Percentiles rank a stretch among this genome's conserved stretches.
Conservation (phyloP, 2,329 filamentous ascomycete genomes). For the Aspergillus tanneri region DNA sequence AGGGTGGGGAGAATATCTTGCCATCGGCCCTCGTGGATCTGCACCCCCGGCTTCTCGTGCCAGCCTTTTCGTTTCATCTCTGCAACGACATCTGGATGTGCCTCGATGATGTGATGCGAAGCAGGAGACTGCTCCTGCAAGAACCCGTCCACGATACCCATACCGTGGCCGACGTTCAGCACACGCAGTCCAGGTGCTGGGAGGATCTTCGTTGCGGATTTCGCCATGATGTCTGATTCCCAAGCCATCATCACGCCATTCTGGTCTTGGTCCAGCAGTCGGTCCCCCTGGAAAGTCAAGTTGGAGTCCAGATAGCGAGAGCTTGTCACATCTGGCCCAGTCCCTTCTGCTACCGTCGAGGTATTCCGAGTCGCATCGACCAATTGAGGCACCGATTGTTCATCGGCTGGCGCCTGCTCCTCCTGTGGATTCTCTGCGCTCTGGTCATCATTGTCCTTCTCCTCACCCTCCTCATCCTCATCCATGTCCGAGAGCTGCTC, state of each 20-base stretch:
- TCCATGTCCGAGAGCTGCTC: slow-evolving; percentile 61
- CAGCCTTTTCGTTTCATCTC: slow-evolving; percentile 68
- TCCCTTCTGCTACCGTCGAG: slow-evolving; percentile 9
- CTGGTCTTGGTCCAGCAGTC: slow-evolving; percentile 69
- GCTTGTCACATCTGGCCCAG: slow-evolving; percentile 55
- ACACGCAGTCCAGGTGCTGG: slow-evolving; percentile 64
- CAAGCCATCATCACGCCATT: slow-evolving; percentile 95
- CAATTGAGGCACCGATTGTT: slow-evolving; percentile 24
- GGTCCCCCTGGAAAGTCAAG: slow-evolving; percentile 63
- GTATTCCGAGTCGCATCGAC: slow-evolving; percentile 20
- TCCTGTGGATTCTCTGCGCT: slow-evolving; percentile 34
- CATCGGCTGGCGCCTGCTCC: slow-evolving; percentile 37
- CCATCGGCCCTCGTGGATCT: slow-evolving; percentile 72
- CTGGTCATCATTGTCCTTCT: slow-evolving; percentile 30
- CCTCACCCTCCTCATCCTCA: slow-evolving; percentile 40
- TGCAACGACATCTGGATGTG: slow-evolving; percentile 72
- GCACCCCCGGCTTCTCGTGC: slow-evolving; percentile 59
- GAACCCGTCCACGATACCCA: slow-evolving; percentile 82
- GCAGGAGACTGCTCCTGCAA: slow-evolving; percentile 67
- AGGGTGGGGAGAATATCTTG: slow-evolving; percentile 73
- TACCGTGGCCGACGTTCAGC: slow-evolving; percentile 85
- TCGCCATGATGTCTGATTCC: slow-evolving; percentile 83
- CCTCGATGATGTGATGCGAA: slow-evolving; percentile 81
- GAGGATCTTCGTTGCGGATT: slow-evolving; percentile 68
- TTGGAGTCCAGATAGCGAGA: slow-evolving; percentile 67